Evolutionary conservation across 1,284 basidiomycete genomes (phyloP), one percentile per base, ranked within the genome.

Genomic region (Grifola frondosa): DNA sequence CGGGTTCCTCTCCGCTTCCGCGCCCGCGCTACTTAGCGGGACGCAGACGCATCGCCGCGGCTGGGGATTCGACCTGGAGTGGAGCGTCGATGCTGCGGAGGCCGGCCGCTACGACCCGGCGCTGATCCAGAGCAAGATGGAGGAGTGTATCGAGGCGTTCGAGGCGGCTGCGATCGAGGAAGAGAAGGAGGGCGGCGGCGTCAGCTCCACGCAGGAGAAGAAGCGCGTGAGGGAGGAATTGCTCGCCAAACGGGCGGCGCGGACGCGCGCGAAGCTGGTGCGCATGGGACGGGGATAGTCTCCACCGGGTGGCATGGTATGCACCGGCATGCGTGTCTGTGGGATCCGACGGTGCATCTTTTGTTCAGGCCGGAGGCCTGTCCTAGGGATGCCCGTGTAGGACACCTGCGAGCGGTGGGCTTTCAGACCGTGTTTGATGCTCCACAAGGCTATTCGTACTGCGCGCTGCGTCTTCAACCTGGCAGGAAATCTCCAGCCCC

Each of bases 41-140:
- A 32, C 39, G 19, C 40, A 42, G 12, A 46, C 52, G 31, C 53
- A 59, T 29, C 66, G 65, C 13, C 68, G 65, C 11, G 85, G 85
- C 3, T 91, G 88, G 88, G 88, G 88, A 35, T 88, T 91, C 56
- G 88, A 91, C 64, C 78, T 91, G 45, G 80, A 89, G 61, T 90
- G 88, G 85, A 54, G 52, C 8, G 55, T 64, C 12, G 59, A 61
- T 13, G 43, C 49, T 16, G 56, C 48, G 22, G 64, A 69, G 34
- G 41, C 70, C 34, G 46, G 48, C 31, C 54, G 57, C 32, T 62
- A 70, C 35, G 67, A 70, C 36, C 60, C 59, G 46, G 56, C 53
- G 21, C 41, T 68, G 23, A 63, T 87, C 4, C 81, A 86, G 60
- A 58, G 64, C 30, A 78, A 78, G 60, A 90, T 90, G 84, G 85